Conservation (phyloP, 2,329 filamentous ascomycete species). For the Pyrenophora tritici-repentis region DNA sequence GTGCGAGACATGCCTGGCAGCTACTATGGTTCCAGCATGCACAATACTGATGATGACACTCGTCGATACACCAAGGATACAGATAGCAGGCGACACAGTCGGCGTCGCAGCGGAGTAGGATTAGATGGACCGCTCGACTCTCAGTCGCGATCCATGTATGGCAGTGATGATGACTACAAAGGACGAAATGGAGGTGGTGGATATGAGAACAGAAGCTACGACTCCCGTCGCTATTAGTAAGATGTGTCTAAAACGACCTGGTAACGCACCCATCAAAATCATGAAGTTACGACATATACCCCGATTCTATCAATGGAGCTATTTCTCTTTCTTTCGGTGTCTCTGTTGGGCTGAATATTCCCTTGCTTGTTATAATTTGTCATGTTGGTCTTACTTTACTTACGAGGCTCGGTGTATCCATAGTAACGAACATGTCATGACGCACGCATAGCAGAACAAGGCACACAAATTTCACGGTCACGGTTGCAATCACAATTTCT, state of each 20-base stretch:
- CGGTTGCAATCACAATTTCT: too few relatives aligned
- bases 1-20: conserved; percentile 37
- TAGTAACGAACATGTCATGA: not conserved
- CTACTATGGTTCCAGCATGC: conserved; percentile 41
- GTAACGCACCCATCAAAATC: not conserved
- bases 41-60: conserved; percentile 40
- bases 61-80: conserved; percentile 38
- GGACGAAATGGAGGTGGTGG: conserved; percentile 29
- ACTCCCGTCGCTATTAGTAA: conserved; percentile 37
- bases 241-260: not conserved
- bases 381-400: not conserved
- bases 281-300: conserved; percentile 14
- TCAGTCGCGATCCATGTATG: conserved; percentile 37
- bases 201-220: conserved; percentile 38
- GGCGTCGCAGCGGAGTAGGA: conserved; percentile 30
- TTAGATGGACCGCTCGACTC: conserved; percentile 36
- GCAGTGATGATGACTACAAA: conserved; percentile 38
- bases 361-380: not conserved
- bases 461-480: too few relatives aligned
- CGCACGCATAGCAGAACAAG: not conserved
- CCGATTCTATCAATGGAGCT: not conserved
- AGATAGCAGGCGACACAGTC: conserved; percentile 34
- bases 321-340: not conserved
- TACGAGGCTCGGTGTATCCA: not conserved
- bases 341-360: not conserved